Conservation (phyloP, 805 yeast genomes). For the Groenewaldozyma salmanticensis region DNA sequence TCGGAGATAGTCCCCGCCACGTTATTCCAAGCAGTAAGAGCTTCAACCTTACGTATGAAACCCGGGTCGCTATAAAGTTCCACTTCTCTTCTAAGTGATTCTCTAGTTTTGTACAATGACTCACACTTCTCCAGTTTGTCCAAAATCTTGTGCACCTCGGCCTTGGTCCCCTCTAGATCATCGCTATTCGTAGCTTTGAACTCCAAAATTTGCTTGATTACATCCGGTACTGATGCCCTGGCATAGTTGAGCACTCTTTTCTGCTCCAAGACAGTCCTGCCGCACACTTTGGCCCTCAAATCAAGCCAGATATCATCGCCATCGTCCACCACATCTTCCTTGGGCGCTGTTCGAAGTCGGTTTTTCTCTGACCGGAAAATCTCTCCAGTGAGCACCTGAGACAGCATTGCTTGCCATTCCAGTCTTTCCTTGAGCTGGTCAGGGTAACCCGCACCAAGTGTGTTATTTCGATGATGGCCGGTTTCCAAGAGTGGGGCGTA, state of each 20-base stretch:
- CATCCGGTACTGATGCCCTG: conserved; percentile 61
- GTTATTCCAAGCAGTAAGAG: conserved; percentile 75
- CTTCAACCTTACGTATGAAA: conserved; percentile 59
- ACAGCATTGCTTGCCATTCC: conserved; percentile 94
- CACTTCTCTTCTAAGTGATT: conserved; percentile 70
- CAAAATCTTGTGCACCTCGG: conserved; percentile 47
- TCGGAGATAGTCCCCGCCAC: conserved; percentile 58
- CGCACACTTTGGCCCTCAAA: conserved; percentile 68
- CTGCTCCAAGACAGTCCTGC: conserved; percentile 75
- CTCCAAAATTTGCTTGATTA: conserved; percentile 56
- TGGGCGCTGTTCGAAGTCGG: conserved; percentile 37
- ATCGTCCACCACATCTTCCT: conserved; percentile 33
- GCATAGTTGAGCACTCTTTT: conserved; percentile 55
- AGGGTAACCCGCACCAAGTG: conserved; percentile 19
- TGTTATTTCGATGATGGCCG: conserved; percentile 8
- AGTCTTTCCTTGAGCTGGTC: conserved; percentile 51
- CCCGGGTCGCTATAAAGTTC: conserved; percentile 57
- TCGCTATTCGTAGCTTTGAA: conserved; percentile 37
- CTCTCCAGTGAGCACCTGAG: conserved; percentile 87
- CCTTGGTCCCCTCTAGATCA: conserved; percentile 30
- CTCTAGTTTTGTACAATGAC: conserved; percentile 67
- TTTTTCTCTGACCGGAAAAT: conserved; percentile 81
- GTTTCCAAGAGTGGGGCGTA: conserved; percentile 13
- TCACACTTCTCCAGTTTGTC: conserved; percentile 57
- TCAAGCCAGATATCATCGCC: conserved; percentile 80